Evolutionary conservation across 2,329 filamentous ascomycete species (phyloP), one percentile per base, ranked within the genome.

Genomic region (Raffaelea arxii): DNA sequence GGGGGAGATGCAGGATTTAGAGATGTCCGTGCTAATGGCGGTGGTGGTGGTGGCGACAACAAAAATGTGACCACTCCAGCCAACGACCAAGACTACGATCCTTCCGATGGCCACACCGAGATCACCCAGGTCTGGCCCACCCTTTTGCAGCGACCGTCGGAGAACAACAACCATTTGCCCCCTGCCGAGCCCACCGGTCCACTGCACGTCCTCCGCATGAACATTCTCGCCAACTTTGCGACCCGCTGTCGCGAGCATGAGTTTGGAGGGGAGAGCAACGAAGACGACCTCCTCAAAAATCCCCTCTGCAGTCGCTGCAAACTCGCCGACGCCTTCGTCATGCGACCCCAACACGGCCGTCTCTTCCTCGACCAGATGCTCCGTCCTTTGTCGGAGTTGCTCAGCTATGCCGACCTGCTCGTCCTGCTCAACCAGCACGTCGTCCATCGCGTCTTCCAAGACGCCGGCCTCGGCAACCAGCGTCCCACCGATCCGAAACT

Each of bases 311-410:
- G 2, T 1, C 37, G 25, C 23, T 51, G 49, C 30, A 25, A 23
- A 0, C 25, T 4, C 1, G 51, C 46, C 14, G 40, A 47, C 30
- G 36, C 25, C 10, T 51, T 53, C n/a, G 43, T 41, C 14, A 50
- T 53, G 51, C 49, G 43, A 6, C 24, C 41, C 18, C 46, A 51
- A 41, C 51, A 53, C 42, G 46, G 46, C 11, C 51, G 43, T 11
- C 35, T 53, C 18, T 50, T 51, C 7, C 41, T 51, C 2, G 47
- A 51, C 22, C 6, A 59, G 18, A 46, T 51, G 27, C 40, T 53
- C 16, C 43, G 46, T 22, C 51, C 51, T 9, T 25, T 53, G 22
- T 47, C 51, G 3, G n/a, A 43, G 43, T 6, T 10, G 1, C 6
- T 38, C 18, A 40, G 19, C 24, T 53, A 46, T 27, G 41, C 45